These are phyloP conservation scores for Diaporthe citri DNA, from an alignment of 2,329 filamentous ascomycete species.

Conservation along the genomic window DNA sequence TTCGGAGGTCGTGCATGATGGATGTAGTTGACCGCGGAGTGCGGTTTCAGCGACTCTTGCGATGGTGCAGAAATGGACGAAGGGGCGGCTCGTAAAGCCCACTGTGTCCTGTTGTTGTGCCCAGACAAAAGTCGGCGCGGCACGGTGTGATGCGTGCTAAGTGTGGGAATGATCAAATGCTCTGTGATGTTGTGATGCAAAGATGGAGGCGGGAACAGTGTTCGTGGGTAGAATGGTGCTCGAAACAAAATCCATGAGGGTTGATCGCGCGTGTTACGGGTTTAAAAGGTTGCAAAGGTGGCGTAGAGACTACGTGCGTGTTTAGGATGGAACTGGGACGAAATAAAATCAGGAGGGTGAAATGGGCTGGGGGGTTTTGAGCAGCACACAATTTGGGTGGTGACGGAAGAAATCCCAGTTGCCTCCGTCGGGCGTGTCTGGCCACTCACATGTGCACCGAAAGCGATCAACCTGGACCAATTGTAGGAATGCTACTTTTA, in stretches of 20 bases:
- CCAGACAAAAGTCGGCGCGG: not conserved
- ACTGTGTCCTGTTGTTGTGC: not conserved
- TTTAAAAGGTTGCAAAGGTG: slow-evolving; percentile 18
- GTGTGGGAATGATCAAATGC: slow-evolving; percentile 36
- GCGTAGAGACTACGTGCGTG: slow-evolving; percentile 16
- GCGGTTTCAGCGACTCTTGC: not conserved
- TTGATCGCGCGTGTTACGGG: not conserved
- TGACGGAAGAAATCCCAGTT: slow-evolving; percentile 29
- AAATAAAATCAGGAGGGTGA: not conserved
- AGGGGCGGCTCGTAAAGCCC: not conserved
- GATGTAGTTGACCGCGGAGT: not conserved
- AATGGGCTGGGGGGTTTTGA: slow-evolving; percentile 24
- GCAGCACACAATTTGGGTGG: slow-evolving; percentile 8
- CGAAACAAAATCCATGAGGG: slow-evolving; percentile 46
- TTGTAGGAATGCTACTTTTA: not conserved
- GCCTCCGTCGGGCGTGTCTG: not conserved
- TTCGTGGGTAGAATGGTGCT: slow-evolving; percentile 35
- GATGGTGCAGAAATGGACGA: not conserved
- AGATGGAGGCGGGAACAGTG: slow-evolving; percentile 21
- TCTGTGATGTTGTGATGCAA: slow-evolving; percentile 37
- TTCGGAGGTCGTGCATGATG: slow-evolving; percentile 73
- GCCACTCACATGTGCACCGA: slow-evolving; percentile 10
- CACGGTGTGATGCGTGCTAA: slow-evolving; percentile 21
- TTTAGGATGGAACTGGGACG: not conserved
- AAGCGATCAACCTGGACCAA: slow-evolving; percentile 1